Percentiles rank a stretch among this genome's conserved stretches.
Evolutionary conservation across 495 filamentous ascomycete species (phyloP).

Genomic region (Aspergillus sclerotioniger): DNA sequence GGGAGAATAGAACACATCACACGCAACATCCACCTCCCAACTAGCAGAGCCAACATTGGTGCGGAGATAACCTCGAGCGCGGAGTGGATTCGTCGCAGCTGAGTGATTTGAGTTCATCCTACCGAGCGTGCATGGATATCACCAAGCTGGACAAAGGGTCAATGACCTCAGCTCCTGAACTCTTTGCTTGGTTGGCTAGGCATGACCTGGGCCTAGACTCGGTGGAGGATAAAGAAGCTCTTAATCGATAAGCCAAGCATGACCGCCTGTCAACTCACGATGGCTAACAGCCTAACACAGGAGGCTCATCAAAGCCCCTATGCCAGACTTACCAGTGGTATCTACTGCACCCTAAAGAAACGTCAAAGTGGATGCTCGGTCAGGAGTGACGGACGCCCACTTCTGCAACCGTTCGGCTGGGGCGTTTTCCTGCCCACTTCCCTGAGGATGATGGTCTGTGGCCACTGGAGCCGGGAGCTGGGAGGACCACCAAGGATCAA

Average conservation of each 20-base stretch:
- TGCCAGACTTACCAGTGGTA: background rate
- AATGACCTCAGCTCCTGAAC: constrained; percentile 4
- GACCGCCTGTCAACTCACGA: background rate
- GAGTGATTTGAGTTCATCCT: constrained; percentile 3
- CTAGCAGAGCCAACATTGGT: constrained; percentile 7
- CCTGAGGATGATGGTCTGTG: background rate
- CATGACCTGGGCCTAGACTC: background rate
- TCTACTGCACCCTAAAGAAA: background rate
- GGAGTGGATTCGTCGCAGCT: background rate
- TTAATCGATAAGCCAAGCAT: background rate
- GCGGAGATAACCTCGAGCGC: background rate
- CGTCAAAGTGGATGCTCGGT: constrained; percentile 5
- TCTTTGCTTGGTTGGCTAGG: background rate
- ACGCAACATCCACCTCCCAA: constrained; percentile 6
- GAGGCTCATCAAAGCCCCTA: background rate
- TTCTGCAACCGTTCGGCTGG: constrained; percentile 19
- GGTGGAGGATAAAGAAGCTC: background rate
- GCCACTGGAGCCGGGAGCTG: constrained; percentile 1
- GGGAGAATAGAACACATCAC: constrained; percentile 29
- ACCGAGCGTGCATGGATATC: background rate
- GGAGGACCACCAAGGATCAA: constrained; percentile 5
- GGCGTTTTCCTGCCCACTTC: constrained; percentile 13
- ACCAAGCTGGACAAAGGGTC: background rate
- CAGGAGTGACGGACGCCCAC: constrained; percentile 9
- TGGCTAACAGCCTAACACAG: background rate